Evolutionary conservation across 306 rosid species (phyloP).

Genomic region (Ochetophila trinervis): DNA sequence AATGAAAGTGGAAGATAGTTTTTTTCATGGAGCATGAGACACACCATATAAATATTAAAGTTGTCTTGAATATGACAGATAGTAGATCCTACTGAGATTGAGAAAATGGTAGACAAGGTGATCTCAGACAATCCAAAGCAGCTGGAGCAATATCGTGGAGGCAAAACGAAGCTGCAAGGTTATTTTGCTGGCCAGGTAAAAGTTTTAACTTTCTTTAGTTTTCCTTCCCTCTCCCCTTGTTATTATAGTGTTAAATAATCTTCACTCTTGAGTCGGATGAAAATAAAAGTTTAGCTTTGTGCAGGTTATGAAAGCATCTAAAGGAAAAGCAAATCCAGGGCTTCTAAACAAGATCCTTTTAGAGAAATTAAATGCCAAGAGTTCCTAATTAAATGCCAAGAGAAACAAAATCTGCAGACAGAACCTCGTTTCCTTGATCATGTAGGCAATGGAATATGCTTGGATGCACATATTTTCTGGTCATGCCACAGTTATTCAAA

Average conservation of each 20-base stretch:
- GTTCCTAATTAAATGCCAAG: conserved; percentile 20
- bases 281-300: conserved; percentile 11
- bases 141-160: conserved; percentile 77
- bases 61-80: conserved; percentile 50
- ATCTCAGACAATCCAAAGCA: conserved; percentile 87
- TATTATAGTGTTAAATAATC: background rate
- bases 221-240: background rate
- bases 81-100: conserved; percentile 77
- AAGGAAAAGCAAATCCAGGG: conserved; percentile 95
- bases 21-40: background rate
- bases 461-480: background rate
- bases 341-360: conserved; percentile 79
- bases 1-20: background rate
- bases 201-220: background rate
- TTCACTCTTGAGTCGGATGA: background rate
- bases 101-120: conserved; percentile 72
- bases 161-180: conserved; percentile 82
- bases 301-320: conserved; percentile 85
- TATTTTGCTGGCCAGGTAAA: conserved; percentile 91
- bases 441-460: too few relatives aligned
- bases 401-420: conserved; percentile 3
- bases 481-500: background rate
- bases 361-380: conserved; percentile 67
- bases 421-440: background rate
- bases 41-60: background rate